phyloP scores from a whole-genome alignment of 352 stramenopile species.

The Phytophthora capsici region DNA sequence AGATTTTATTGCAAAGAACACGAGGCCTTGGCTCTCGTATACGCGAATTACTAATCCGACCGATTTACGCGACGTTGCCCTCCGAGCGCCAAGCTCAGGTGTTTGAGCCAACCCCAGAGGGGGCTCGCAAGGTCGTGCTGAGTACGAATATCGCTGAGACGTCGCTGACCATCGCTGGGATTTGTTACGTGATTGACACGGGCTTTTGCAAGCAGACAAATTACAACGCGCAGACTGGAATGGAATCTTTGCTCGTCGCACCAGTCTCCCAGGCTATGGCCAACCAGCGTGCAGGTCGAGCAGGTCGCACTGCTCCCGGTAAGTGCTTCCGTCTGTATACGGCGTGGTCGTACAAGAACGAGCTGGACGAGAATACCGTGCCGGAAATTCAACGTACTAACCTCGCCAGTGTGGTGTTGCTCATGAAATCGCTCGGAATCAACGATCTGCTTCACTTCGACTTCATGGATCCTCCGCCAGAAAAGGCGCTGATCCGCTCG shows the following conservation, averaged over 20 bases:
- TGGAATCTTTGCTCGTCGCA: conserved; percentile 99
- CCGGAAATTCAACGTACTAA: conserved; percentile 98
- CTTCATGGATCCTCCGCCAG: conserved; percentile 99
- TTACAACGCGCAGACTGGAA: conserved; percentile 98
- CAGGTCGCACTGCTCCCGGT: conserved; percentile 96
- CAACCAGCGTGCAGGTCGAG: conserved; percentile 95
- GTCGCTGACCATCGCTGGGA: conserved; percentile 99
- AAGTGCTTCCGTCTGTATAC: conserved; percentile 99
- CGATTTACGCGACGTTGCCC: conserved; percentile 98
- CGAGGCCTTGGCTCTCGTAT: conserved; percentile 96
- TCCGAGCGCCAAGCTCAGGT: conserved; percentile 99
- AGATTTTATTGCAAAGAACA: conserved; percentile 95
- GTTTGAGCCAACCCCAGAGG: conserved; percentile 97
- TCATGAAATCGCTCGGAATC: conserved; percentile 99
- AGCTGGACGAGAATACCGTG: conserved; percentile 98
- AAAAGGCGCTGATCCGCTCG: conserved; percentile 98
- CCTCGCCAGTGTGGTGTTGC: conserved; percentile 96
- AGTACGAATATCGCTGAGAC: conserved; percentile 99
- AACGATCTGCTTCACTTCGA: conserved; percentile 99
- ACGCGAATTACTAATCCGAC: conserved; percentile 98
- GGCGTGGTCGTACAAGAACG: conserved; percentile 98
- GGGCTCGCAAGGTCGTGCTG: conserved; percentile 98
- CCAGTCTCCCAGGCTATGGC: conserved; percentile 97
- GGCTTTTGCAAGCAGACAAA: conserved; percentile 99
- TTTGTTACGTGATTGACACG: conserved; percentile 99